Conservation (phyloP, 2,329 filamentous ascomycete genomes). For the Thielaviopsis ethacetica region DNA sequence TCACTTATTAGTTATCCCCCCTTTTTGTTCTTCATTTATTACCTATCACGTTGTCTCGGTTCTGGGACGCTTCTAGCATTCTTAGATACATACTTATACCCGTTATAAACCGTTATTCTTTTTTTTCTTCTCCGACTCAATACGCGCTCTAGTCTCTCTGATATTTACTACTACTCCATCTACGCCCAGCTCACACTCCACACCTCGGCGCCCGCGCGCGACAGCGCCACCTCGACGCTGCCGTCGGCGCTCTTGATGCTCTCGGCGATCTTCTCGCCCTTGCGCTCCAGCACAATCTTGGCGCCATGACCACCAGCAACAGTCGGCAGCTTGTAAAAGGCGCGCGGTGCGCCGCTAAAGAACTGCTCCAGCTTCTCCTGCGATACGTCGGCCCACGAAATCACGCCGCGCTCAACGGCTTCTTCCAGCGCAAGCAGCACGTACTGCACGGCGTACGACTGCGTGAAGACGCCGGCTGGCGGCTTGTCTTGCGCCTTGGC, state of each 20-base stretch:
- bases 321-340: conserved; percentile 32
- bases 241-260: conserved; percentile 25
- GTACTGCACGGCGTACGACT: conserved; percentile 50
- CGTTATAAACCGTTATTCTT: no score
- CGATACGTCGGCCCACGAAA: conserved; percentile 35
- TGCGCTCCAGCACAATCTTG: conserved; percentile 25
- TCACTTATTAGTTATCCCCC: background rate
- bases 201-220: conserved; percentile 24
- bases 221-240: conserved; percentile 27
- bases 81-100: no score
- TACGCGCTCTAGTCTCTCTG: no score
- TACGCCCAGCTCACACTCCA: conserved; percentile 25
- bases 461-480: conserved; percentile 65
- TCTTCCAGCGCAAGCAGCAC: conserved; percentile 47
- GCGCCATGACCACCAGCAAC: conserved; percentile 16
- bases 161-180: no score
- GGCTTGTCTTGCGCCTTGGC: conserved; percentile 41
- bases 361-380: conserved; percentile 38
- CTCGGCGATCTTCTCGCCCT: conserved; percentile 23
- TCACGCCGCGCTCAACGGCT: conserved; percentile 36
- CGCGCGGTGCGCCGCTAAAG: conserved; percentile 33
- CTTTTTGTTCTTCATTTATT: no score
- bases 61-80: no score
- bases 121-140: no score
- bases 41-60: no score